Evolutionary conservation across 2,329 filamentous ascomycete species (phyloP), one percentile per base, ranked within the genome.

Genomic region (Colletotrichum endophyticum): DNA sequence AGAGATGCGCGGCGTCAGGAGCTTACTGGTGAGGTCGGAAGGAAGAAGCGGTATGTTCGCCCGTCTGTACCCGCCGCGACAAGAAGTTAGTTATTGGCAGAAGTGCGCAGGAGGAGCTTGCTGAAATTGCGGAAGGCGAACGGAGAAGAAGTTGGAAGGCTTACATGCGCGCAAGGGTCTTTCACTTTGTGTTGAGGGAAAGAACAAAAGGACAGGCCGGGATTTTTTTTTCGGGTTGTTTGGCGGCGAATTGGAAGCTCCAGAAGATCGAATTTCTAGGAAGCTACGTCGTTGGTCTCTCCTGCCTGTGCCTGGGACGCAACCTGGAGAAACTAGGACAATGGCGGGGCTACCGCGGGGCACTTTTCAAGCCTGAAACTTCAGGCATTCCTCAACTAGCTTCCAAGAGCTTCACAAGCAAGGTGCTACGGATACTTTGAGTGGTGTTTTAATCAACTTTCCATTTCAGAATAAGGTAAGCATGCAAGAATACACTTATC

Each of bases 311-410:
- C 66, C 66, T 70, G 44, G 70, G 57, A 56, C 66, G 69, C 62
- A 64, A 22, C 49, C 36, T 53, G 44, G 44, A 57, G 49, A 57
- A 19, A 19, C 36, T 44, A 44, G 22, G 34, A 56, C 64, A 27
- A 77, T 72, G 72, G 75, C 63, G 75, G 75, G 75, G 75, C 72
- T 77, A 64, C 75, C 62, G 75, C 75, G 75, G 75, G 75, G 75
- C 75, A 77, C 9, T 34, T 59, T 63, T 39, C 28, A n/a, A 36
- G 61, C 72, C 75, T 74, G 53, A 75, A 3, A 62, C n/a, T 32
- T 32, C 30, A 70, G 75, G 66, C 53, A 53, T 53, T 8, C 22
- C 6, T n/a, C 22, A 12, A 49, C 19, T 12, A 25, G 53, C 39
- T 19, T 8, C 36, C 39, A 19, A 66, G 64, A 11, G 12, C 32